Evolutionary conservation across 2,329 filamentous ascomycete species (phyloP).

Genomic region (Ascochyta rabiei): DNA sequence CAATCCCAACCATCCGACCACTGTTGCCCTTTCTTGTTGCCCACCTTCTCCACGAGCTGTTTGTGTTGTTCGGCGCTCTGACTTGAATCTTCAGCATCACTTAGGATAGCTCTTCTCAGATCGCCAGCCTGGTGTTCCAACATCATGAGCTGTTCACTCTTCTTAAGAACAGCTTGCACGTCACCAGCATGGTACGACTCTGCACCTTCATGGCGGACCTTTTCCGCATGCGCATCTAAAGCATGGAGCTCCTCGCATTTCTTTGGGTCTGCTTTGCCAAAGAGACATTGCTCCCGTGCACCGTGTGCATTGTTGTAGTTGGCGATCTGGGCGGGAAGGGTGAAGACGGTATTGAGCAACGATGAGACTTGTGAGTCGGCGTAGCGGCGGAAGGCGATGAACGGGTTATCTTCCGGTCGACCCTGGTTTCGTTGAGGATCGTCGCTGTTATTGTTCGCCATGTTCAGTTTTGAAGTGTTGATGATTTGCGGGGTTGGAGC

Average conservation of each 20-base stretch:
- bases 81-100: slow-evolving; percentile 5
- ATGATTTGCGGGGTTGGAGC: slow-evolving; percentile 9
- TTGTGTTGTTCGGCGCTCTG: slow-evolving; percentile 13
- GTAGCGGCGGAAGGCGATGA: slow-evolving; percentile 66
- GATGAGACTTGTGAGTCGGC: slow-evolving; percentile 64
- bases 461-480: slow-evolving; percentile 16
- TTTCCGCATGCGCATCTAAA: slow-evolving; percentile 28
- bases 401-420: slow-evolving; percentile 55
- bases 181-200: slow-evolving; percentile 38
- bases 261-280: slow-evolving; percentile 36
- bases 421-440: slow-evolving; percentile 22
- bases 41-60: slow-evolving; percentile 36
- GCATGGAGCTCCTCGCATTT: slow-evolving; percentile 35
- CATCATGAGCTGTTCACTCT: slow-evolving; percentile 42
- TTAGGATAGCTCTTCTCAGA: slow-evolving; percentile 34
- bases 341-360: slow-evolving; percentile 59
- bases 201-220: slow-evolving; percentile 31
- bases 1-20: slow-evolving; percentile 46
- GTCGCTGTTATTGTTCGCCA: slow-evolving; percentile 34
- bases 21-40: slow-evolving; percentile 40
- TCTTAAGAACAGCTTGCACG: slow-evolving; percentile 31
- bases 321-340: slow-evolving; percentile 43
- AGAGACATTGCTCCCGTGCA: slow-evolving; percentile 41
- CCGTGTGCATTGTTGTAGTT: slow-evolving; percentile 39
- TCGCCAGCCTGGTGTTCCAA: slow-evolving; percentile 35